phyloP scores from a whole-genome alignment of 2,329 filamentous ascomycete species.

The Zasmidium citrigriseum region DNA sequence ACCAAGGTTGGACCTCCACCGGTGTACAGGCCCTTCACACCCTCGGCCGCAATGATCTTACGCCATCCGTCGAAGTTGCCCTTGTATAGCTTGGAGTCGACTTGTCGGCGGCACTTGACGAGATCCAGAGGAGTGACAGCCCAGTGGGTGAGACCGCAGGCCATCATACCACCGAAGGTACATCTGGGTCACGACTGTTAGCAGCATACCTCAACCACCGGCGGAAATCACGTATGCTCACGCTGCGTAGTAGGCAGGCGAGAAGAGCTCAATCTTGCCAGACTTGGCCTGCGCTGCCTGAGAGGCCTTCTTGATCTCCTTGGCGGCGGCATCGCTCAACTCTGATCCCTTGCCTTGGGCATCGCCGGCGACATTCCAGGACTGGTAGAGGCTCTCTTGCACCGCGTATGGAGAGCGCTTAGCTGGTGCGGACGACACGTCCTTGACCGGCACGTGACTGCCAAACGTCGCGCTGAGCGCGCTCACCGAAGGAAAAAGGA shows the following conservation, averaged over 20 bases:
- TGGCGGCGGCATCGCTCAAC: constrained; percentile 67
- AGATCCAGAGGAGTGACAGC: constrained; percentile 67
- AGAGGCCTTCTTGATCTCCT: constrained; percentile 71
- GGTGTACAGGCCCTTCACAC: constrained; percentile 65
- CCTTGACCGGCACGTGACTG: constrained; percentile 36
- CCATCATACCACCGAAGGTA: constrained; percentile 73
- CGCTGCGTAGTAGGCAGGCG: constrained; percentile 69
- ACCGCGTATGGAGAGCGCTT: constrained; percentile 20
- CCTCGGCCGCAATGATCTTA: constrained; percentile 61
- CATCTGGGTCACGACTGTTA: constrained; percentile 49
- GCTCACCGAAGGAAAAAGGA: constrained; percentile 56
- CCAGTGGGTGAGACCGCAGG: constrained; percentile 55
- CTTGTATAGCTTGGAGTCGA: constrained; percentile 64
- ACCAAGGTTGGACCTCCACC: constrained; percentile 65
- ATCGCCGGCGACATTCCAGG: constrained; percentile 74
- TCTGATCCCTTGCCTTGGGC: constrained; percentile 70
- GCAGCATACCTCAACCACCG: background rate
- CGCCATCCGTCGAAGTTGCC: constrained; percentile 65
- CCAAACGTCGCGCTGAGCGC: constrained; percentile 58
- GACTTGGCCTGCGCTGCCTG: constrained; percentile 65
- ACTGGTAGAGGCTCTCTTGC: constrained; percentile 65
- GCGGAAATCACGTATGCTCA: constrained; percentile 2
- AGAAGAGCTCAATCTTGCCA: constrained; percentile 76
- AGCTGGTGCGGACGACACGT: background rate
- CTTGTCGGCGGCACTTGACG: constrained; percentile 68